Base-by-base conservation (phyloP, 2,329 filamentous ascomycete species). In the Arthrobotrys iridis region DNA sequence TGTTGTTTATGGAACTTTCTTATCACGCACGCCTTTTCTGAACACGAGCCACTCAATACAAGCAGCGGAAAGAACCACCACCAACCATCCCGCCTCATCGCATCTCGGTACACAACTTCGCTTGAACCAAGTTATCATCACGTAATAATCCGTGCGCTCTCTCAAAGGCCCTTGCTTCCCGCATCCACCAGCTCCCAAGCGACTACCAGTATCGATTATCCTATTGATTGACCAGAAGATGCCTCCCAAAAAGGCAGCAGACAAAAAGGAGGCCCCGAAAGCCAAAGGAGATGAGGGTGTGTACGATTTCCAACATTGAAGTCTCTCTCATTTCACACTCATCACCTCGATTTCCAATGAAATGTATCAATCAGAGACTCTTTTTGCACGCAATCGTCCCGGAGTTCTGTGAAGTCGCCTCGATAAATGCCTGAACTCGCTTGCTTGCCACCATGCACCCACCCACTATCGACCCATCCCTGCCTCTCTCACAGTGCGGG, bases 191-290 rank as follows among this genome's bases (percentile, higher is more conserved):
- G 37, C 52, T 20, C 15, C 55, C 37, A 18, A 60, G 35, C 48
- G n/a, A n/a, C n/a, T n/a, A 60, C 59, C 28, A 64, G 33, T 40
- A 18, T 55, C 24, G 13, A 33, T 35, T 30, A 28, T 18, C 40
- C 45, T 35, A 24, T 57, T 28, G 48, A 55, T 57, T 28, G 30
- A 43, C 62, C 40, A 62, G 8, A 64, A 58, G 15, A 74, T 74
- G 70, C 52, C 70, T 43, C 70, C 70, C n/a, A 74, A 74, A 58
- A 74, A 74, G 46, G 45, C 59, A 43, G 43, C 37, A 10, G 70
- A 74, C 63, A 74, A 67, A 67, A 74, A 67, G 70, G 70, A 74
- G 60, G 55, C 26, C 26, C 70, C 70, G n/a, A 74, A 74, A 40
- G 70, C 70, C 24, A 74, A 74, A 28, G 62, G 70, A 4, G 70